Percentiles rank a stretch among this genome's conserved stretches.
These are phyloP conservation scores for Aegilops tauschii DNA, from an alignment of 176 grass and related monocot genomes.

Conservation along the genomic window DNA sequence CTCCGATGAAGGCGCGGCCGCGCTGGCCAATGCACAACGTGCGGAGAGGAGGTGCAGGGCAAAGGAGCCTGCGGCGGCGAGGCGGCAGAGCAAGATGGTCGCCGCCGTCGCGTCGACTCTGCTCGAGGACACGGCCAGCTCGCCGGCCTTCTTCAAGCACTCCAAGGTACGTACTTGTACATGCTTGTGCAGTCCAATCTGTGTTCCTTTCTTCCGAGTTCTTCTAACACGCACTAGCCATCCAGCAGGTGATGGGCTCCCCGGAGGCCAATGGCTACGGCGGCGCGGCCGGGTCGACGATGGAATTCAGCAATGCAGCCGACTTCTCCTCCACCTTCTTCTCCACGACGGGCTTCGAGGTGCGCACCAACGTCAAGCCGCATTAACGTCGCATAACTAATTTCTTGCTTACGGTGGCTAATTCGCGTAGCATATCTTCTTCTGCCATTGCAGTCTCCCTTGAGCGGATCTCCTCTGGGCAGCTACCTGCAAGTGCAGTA, in stretches of 20 bases:
- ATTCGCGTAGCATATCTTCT: not conserved
- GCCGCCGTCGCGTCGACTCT: constrained; percentile 32
- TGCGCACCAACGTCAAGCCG: not conserved
- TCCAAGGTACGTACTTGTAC: constrained; percentile 30
- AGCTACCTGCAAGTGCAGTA: constrained; percentile 57
- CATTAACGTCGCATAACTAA: not conserved
- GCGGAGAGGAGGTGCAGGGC: constrained; percentile 29
- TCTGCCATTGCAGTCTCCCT: not conserved
- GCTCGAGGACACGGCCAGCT: constrained; percentile 96
- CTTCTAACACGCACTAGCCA: not conserved
- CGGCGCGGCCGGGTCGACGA: not conserved
- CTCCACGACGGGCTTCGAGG: constrained; percentile 42
- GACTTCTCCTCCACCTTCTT: constrained; percentile 52
- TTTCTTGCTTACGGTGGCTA: not conserved
- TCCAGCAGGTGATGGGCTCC: constrained; percentile 19
- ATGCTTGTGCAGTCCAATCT: not conserved
- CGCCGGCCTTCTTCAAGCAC: constrained; percentile 53
- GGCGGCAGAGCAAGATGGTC: constrained; percentile 32
- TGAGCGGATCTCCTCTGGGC: constrained; percentile 22
- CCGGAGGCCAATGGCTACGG: constrained; percentile 19
- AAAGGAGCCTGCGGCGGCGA: constrained; percentile 13
- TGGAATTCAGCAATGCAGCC: constrained; percentile 28
- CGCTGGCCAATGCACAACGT: not conserved
- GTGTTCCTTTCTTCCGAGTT: not conserved
- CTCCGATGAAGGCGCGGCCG: not conserved